A percentile compares a stretch with the other conserved stretches of the same genome.
Evolutionary conservation across 192 early-diverging fungal genomes (phyloP).

Genomic region (Mortierella claussenii): DNA sequence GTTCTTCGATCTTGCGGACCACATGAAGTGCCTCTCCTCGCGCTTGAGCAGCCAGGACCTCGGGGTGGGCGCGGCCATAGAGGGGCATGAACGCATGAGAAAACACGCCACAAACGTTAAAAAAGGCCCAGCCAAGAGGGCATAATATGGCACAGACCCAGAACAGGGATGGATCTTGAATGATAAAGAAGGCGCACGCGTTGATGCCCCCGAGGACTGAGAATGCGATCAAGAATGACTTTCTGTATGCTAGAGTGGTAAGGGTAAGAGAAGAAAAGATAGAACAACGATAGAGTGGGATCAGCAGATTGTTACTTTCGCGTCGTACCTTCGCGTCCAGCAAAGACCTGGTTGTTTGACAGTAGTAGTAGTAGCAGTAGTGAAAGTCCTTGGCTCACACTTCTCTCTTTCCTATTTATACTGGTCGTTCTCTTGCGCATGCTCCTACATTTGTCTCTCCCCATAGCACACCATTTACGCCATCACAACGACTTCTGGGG

Average conservation of each 20-base stretch:
- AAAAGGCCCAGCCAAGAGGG: slow-evolving; percentile 39
- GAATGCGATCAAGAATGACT: slow-evolving; percentile 40
- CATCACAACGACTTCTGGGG: too few relatives aligned
- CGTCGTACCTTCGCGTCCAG: too few relatives aligned
- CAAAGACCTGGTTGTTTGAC: too few relatives aligned
- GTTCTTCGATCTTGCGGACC: slow-evolving; percentile 16
- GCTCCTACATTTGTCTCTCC: too few relatives aligned
- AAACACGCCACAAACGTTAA: slow-evolving; percentile 51
- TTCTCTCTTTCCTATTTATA: too few relatives aligned
- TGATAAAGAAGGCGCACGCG: slow-evolving; percentile 24
- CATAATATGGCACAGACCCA: slow-evolving; percentile 36
- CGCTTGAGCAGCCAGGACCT: slow-evolving; percentile 27
- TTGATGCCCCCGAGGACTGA: slow-evolving; percentile 34
- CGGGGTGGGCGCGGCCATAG: slow-evolving; percentile 46
- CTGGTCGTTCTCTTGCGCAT: too few relatives aligned
- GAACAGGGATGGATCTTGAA: slow-evolving; percentile 23
- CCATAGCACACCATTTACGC: too few relatives aligned
- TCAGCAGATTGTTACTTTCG: neutral
- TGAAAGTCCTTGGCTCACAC: too few relatives aligned
- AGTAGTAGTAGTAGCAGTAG: too few relatives aligned
- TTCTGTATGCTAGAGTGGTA: slow-evolving; percentile 34
- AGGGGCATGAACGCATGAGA: slow-evolving; percentile 57
- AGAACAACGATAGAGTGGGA: neutral
- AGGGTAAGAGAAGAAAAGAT: neutral
- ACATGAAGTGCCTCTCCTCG: slow-evolving; percentile 1